Evolutionary conservation across 208 protist genomes (phyloP).

Genomic region (Angomonas ambiguus): DNA sequence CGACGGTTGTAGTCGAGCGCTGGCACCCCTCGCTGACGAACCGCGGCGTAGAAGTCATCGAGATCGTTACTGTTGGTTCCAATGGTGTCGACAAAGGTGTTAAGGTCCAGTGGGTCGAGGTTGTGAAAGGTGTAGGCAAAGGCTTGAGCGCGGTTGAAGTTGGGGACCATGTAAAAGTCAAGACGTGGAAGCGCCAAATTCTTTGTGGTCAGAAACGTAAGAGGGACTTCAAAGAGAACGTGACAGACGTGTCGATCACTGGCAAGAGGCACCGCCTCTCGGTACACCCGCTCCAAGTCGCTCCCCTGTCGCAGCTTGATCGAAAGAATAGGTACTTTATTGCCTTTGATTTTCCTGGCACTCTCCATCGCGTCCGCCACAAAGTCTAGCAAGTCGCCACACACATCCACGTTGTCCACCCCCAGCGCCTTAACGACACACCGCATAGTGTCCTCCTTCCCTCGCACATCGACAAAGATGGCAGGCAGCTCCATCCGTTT

Average conservation of each 20-base stretch:
- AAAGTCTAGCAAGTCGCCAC: slow-evolving; percentile 79
- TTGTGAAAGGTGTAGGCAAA: slow-evolving; percentile 74
- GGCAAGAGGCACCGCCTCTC: slow-evolving; percentile 59
- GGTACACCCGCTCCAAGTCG: slow-evolving; percentile 58
- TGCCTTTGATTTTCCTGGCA: slow-evolving; percentile 18
- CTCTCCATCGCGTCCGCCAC: slow-evolving; percentile 38
- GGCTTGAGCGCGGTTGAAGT: slow-evolving; percentile 62
- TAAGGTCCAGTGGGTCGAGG: slow-evolving; percentile 68
- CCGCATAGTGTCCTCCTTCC: slow-evolving; percentile 63
- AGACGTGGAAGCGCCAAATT: slow-evolving; percentile 58
- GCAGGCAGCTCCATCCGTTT: slow-evolving; percentile 45
- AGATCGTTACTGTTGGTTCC: slow-evolving; percentile 82
- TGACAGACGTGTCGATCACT: slow-evolving; percentile 70
- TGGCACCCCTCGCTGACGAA: slow-evolving; percentile 46
- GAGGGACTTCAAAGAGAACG: slow-evolving; percentile 66
- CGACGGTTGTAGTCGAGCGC: slow-evolving; percentile 60
- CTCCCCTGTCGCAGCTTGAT: slow-evolving; percentile 69
- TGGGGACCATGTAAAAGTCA: slow-evolving; percentile 71
- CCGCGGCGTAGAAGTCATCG: slow-evolving; percentile 73
- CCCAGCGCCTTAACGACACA: slow-evolving; percentile 54
- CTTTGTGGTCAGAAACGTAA: slow-evolving; percentile 46
- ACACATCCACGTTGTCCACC: slow-evolving; percentile 78
- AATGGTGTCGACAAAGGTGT: slow-evolving; percentile 66
- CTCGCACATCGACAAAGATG: slow-evolving; percentile 63
- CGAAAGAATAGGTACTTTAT: slow-evolving; percentile 53